Base-by-base conservation (phyloP, 352 stramenopile species). In the Phytophthora citrophthora region DNA sequence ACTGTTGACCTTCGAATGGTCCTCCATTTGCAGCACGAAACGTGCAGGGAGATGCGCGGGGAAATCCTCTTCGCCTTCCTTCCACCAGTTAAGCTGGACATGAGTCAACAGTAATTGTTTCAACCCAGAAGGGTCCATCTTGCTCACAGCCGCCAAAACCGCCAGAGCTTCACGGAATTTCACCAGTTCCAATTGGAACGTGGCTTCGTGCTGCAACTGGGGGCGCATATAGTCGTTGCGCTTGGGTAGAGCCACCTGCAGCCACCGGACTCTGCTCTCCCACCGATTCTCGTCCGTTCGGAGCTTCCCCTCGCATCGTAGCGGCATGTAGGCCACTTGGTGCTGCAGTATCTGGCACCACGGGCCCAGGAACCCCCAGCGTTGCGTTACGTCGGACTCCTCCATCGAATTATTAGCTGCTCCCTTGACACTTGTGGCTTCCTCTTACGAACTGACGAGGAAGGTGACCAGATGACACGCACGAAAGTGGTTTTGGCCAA, bases 91-190 rank as follows among this genome's bases (percentile, higher is more conserved):
- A 10, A 77, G 39, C 16, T 70, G 49, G 38, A 68, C 76, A 29
- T 63, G 49, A 18, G 58, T 48, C 5, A 61, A 23, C 11, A 81
- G 52, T 29, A 81, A 43, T 27, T 46, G 54, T 44, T 66, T 73
- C 61, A 62, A 81, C 16, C 44, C 54, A 2, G 13, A 44, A 41
- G 67, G 52, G 52, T 76, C 69, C 29, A 72, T 53, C 27, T 18
- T 41, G 1, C 54, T 54, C 18, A 76, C 64, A 1, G 74, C 56
- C 20, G 52, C 51, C 10, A 81, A 46, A 20, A 81, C 20, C 34
- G 71, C 68, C 23, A 81, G 44, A 23, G 57, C 69, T 46, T 77
- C 72, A 3, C 59, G 61, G 2, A 68, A 27, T 15, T 48, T 43
- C 6, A 39, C 32, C 18, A 60, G 16, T 29, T 68, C 24, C 20